Conservation (phyloP, 2,329 filamentous ascomycete species). For the Alternaria tenuissima region DNA sequence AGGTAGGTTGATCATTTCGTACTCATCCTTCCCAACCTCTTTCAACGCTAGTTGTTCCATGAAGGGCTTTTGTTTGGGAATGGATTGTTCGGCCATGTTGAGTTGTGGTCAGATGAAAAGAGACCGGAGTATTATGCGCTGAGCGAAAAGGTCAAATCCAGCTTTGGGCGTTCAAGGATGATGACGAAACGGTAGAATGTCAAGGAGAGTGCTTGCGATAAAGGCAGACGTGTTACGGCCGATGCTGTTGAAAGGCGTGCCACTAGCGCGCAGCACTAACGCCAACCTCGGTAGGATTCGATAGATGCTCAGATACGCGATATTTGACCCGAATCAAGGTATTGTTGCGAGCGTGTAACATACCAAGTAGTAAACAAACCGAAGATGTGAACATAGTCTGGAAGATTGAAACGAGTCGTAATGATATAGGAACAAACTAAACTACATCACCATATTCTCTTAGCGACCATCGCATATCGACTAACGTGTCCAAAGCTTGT, state of each 20-base stretch:
- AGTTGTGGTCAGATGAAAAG: background rate
- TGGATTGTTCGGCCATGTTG: background rate
- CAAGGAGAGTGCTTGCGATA: background rate
- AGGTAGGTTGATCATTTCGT: slow-evolving; percentile 42
- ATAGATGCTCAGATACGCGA: background rate
- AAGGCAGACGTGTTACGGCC: background rate
- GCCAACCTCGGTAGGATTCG: background rate
- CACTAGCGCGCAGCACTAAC: background rate
- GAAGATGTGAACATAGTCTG: background rate
- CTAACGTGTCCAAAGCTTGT: slow-evolving; percentile 72
- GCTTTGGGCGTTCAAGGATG: background rate
- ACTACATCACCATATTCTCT: slow-evolving; percentile 85
- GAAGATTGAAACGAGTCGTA: background rate
- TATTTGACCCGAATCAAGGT: background rate
- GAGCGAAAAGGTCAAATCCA: background rate
- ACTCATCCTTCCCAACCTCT: slow-evolving; percentile 19
- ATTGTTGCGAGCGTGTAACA: background rate
- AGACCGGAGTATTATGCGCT: background rate
- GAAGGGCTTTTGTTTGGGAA: slow-evolving; percentile 14
- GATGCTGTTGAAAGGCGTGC: background rate
- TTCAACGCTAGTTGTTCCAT: slow-evolving; percentile 26
- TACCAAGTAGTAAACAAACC: background rate
- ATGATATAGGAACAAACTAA: background rate
- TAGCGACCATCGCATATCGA: slow-evolving; percentile 94
- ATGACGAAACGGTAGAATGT: background rate